Conservation (phyloP, 306 rosid genomes). For the Gynostemma pentaphyllum region DNA sequence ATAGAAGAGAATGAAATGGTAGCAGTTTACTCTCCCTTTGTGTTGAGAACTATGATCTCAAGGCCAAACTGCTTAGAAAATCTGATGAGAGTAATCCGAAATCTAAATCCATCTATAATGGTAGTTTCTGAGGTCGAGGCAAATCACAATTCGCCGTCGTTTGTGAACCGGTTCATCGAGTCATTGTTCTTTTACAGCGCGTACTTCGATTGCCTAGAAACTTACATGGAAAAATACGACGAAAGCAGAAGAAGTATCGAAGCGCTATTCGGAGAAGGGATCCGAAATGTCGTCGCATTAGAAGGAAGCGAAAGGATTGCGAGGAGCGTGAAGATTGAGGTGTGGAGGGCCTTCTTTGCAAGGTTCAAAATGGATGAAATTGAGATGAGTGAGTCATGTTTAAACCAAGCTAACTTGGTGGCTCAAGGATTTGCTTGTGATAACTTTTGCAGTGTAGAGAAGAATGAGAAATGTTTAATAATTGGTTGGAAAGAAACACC, state of each 20-base stretch:
- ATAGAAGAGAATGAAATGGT: slow-evolving; percentile 39
- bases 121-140: slow-evolving; percentile 48
- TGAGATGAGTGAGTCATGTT: slow-evolving; percentile 40
- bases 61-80: slow-evolving; percentile 47
- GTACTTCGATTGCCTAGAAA: slow-evolving; percentile 37
- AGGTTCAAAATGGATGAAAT: slow-evolving; percentile 49
- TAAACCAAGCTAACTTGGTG: slow-evolving; percentile 49
- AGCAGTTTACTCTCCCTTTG: slow-evolving; percentile 31
- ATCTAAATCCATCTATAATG: slow-evolving; percentile 44
- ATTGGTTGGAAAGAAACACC: slow-evolving; percentile 82
- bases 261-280: slow-evolving; percentile 23
- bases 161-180: slow-evolving; percentile 58
- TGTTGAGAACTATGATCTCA: slow-evolving; percentile 35
- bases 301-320: slow-evolving; percentile 44
- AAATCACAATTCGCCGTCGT: slow-evolving; percentile 47
- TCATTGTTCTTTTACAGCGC: slow-evolving; percentile 43
- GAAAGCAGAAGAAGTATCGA: slow-evolving; percentile 26
- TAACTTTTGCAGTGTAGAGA: slow-evolving; percentile 34
- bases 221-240: slow-evolving; percentile 25
- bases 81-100: slow-evolving; percentile 49
- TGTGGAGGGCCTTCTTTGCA: slow-evolving; percentile 70
- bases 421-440: slow-evolving; percentile 26
- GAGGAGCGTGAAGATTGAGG: slow-evolving; percentile 48
- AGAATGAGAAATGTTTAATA: slow-evolving; percentile 26
- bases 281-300: slow-evolving; percentile 35